phyloP scores from a whole-genome alignment of 805 yeast genomes.

The Yamadazyma philogaea region DNA sequence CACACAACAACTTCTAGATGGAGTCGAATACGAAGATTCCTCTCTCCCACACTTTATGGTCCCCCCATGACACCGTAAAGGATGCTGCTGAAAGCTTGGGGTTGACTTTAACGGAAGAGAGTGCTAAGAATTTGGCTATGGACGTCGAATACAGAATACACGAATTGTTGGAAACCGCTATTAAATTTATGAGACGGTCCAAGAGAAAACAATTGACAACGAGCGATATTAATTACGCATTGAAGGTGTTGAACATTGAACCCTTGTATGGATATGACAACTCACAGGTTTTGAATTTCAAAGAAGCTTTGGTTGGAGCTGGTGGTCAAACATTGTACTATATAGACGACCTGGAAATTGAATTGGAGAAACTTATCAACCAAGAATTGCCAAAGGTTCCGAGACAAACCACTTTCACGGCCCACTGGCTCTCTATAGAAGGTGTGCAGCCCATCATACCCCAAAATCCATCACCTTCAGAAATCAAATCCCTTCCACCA shows the following conservation, averaged over 20 bases:
- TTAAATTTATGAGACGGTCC: constrained; percentile 92
- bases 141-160: constrained; percentile 98
- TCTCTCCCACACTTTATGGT: constrained; percentile 89
- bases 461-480: constrained; percentile 85
- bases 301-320: constrained; percentile 78
- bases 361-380: constrained; percentile 88
- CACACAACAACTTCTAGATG: constrained; percentile 18
- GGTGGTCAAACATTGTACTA: constrained; percentile 93
- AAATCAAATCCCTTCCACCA: constrained; percentile 75
- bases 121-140: constrained; percentile 93
- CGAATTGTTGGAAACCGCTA: constrained; percentile 92
- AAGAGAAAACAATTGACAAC: constrained; percentile 80
- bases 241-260: constrained; percentile 84
- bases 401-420: constrained; percentile 84
- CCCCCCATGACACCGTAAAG: constrained; percentile 93
- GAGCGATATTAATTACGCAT: constrained; percentile 75
- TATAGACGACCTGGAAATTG: constrained; percentile 88
- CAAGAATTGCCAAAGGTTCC: constrained; percentile 96
- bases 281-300: constrained; percentile 67
- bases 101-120: constrained; percentile 81
- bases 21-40: constrained; percentile 47
- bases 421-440: constrained; percentile 97
- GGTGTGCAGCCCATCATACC: constrained; percentile 98
- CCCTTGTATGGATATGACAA: constrained; percentile 88
- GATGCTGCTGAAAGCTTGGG: constrained; percentile 96